These are phyloP conservation scores for Plasmodium cynomolgi DNA, from an alignment of 169 alveolate genomes.

Conservation along the genomic window DNA sequence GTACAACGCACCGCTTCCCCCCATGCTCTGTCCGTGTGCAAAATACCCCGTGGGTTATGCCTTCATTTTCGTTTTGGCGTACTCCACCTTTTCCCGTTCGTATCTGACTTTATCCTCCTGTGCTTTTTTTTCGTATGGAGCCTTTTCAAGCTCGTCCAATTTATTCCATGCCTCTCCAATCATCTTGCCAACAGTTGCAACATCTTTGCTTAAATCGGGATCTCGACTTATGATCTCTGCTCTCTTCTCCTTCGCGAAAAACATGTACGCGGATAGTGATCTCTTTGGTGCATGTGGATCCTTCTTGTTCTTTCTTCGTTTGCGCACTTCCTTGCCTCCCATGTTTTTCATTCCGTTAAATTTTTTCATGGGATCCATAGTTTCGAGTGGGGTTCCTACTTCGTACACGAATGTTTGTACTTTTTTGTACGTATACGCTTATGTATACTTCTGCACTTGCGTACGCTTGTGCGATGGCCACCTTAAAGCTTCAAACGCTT, in stretches of 20 bases:
- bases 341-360: constrained; percentile 55
- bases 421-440: background rate
- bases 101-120: constrained; percentile 90
- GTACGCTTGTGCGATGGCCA: background rate
- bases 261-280: constrained; percentile 91
- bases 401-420: background rate
- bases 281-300: constrained; percentile 93
- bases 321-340: constrained; percentile 71
- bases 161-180: constrained; percentile 93
- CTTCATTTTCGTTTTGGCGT: constrained; percentile 71
- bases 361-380: constrained; percentile 74
- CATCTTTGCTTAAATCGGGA: constrained; percentile 90
- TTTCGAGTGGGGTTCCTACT: background rate
- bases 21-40: background rate
- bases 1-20: background rate
- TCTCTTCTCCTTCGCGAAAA: constrained; percentile 91
- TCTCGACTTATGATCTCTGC: constrained; percentile 86
- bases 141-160: constrained; percentile 87
- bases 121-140: constrained; percentile 91
- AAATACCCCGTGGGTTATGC: background rate
- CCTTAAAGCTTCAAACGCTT: background rate
- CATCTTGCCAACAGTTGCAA: constrained; percentile 91
- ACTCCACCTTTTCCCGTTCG: constrained; percentile 89
- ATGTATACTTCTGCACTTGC: background rate
- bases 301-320: constrained; percentile 85